phyloP scores from a whole-genome alignment of 2,329 filamentous ascomycete genomes.

The Claviceps digitariae region DNA sequence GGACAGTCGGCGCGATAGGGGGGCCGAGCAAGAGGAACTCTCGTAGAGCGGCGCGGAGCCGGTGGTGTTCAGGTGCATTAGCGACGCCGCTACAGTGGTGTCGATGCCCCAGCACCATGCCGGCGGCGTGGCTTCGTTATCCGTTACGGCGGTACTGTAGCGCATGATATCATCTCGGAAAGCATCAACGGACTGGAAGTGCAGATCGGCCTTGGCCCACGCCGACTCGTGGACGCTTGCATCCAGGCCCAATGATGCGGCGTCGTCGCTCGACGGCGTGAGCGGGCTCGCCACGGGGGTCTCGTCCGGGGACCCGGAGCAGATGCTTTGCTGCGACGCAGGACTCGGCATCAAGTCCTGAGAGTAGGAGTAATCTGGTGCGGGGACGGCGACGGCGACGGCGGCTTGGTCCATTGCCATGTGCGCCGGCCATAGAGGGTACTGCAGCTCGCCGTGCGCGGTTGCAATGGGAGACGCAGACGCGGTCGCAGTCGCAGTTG shows the following conservation, averaged over 20 bases:
- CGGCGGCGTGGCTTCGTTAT: background rate
- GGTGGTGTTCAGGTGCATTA: background rate
- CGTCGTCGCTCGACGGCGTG: background rate
- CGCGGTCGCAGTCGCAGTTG: background rate
- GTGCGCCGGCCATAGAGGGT: background rate
- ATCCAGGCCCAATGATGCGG: background rate
- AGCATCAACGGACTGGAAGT: background rate
- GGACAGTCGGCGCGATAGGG: background rate
- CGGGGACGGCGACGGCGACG: too few species aligned
- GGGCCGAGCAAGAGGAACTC: background rate
- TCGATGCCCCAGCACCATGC: constrained; percentile 2
- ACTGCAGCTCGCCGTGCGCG: background rate
- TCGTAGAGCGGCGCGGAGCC: background rate
- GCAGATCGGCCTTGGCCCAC: background rate
- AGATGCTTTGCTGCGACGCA: background rate
- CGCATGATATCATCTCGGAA: background rate
- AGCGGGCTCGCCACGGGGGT: background rate
- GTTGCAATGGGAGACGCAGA: too few species aligned
- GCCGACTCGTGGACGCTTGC: background rate
- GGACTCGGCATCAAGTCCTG: background rate
- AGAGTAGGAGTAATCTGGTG: background rate
- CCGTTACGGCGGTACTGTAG: background rate
- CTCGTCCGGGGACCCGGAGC: background rate
- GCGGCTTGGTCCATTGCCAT: background rate
- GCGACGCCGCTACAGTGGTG: background rate